Evolutionary conservation across 257 asterid species (phyloP).

Genomic region (Salvia rosmarinus): DNA sequence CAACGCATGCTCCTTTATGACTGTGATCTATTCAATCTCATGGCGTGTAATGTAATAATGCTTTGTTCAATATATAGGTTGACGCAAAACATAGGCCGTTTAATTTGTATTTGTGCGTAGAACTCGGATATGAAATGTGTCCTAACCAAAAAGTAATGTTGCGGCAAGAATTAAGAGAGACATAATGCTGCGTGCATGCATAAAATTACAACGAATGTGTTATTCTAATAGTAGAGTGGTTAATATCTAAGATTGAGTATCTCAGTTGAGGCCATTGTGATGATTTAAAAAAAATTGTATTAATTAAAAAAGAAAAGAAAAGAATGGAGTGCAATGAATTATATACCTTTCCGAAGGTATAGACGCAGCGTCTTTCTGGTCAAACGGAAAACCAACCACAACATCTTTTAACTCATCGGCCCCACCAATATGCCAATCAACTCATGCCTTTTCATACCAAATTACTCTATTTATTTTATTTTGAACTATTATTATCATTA

Average conservation of each 20-base stretch:
- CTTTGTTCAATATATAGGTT: not conserved
- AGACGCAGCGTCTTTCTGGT: slow-evolving; percentile 21
- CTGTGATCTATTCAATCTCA: not conserved
- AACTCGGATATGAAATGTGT: not conserved
- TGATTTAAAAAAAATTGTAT: too few species aligned
- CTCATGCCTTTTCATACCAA: not conserved
- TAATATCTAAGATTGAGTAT: too few species aligned
- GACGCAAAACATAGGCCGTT: not conserved
- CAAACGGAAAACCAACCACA: slow-evolving; percentile 6
- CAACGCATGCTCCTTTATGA: slow-evolving; percentile 1
- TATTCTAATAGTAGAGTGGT: too few species aligned
- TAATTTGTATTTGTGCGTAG: not conserved
- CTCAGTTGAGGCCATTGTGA: too few species aligned
- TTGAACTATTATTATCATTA: not conserved
- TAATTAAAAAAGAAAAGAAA: too few species aligned
- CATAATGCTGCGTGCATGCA: too few species aligned
- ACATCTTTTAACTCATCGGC: not conserved
- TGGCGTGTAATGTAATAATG: not conserved
- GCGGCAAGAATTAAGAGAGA: not conserved
- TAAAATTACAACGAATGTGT: too few species aligned
- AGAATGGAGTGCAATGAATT: not conserved
- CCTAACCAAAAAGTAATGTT: not conserved
- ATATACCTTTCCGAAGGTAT: not conserved
- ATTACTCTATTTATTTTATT: not conserved
- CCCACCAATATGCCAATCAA: not conserved